Evolutionary conservation across 768 basidiomycete species (phyloP), one percentile per base, ranked within the genome.

Genomic region (Boletales sp.): DNA sequence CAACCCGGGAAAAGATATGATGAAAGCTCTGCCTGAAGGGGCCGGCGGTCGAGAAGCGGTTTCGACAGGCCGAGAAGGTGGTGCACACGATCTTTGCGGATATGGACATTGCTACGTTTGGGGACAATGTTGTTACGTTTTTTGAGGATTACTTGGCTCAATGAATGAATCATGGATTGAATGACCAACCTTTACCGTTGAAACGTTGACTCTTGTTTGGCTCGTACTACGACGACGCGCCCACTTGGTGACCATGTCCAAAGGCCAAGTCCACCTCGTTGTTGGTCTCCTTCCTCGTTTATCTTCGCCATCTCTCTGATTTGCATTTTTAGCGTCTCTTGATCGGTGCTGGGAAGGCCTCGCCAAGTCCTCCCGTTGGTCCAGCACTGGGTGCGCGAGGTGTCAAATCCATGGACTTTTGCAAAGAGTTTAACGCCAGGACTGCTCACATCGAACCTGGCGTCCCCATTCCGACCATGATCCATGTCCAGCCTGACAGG

Each of bases 351-450:
- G 94, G 92, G 39, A 97, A 97, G 66, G 95, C 95, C 32, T 87
- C 94, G 24, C 94, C 95, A 15, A 89, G 91, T 35, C 95, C 95
- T 49, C 95, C 95, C 9, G 88, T 99, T 45, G 95, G 95, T 63
- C 95, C 95, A 47, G 95, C 94, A 30, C 82, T 99, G 46, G 97
- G 97, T 74, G 95, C 97, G 56, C 84, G 92, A 63, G 97, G 97
- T 60, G 94, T 99, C 59, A 97, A 97, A 72, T 93, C 94, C 24
- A 98, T 98, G 89, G 97, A 99, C 73, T 99, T 99, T 66, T 97
- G 94, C 78, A 99, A 97, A 69, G 94, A 98, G 68, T 99, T 98
- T 75, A 99, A 99, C 65, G 94, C 95, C n/a, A 85, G 86, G 56
- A 97, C 95, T 17, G 86, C 90, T 30, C 86, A 91, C 66, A 79